Conservation (phyloP, 2,329 filamentous ascomycete species). For the Penicillium sp. region DNA sequence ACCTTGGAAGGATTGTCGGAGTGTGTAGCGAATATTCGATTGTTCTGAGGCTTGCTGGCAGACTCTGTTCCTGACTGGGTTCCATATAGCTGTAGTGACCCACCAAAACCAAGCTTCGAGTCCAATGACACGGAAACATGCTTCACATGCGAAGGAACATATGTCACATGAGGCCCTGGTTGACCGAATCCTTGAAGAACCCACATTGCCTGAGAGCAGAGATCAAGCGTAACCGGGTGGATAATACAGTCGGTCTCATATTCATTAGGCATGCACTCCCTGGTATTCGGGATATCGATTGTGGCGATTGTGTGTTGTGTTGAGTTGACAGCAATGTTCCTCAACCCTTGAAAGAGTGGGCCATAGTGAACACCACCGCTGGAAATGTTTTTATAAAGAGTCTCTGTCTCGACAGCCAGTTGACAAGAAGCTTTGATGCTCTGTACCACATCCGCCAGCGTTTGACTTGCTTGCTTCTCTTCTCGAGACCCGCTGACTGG, state of each 20-base stretch:
- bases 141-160: slow-evolving; percentile 24
- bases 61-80: slow-evolving; percentile 9
- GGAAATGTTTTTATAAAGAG: slow-evolving; percentile 21
- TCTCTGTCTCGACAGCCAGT: slow-evolving; percentile 7
- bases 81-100: slow-evolving; percentile 18
- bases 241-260: slow-evolving; percentile 19
- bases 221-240: slow-evolving; percentile 23
- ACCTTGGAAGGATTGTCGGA: slow-evolving; percentile 12
- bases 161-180: slow-evolving; percentile 13
- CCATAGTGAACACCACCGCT: slow-evolving; percentile 22
- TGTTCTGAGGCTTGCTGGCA: slow-evolving; percentile 13
- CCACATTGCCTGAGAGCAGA: slow-evolving; percentile 25
- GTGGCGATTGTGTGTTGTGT: slow-evolving; percentile 14
- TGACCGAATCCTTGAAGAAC: slow-evolving; percentile 19
- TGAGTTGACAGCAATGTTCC: slow-evolving; percentile 10
- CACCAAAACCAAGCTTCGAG: slow-evolving; percentile 11
- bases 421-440: slow-evolving; percentile 14
- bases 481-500: slow-evolving; percentile 20
- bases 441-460: not conserved
- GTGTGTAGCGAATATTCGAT: slow-evolving; percentile 20
- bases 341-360: slow-evolving; percentile 19
- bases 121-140: slow-evolving; percentile 15
- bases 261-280: slow-evolving; percentile 17
- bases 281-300: slow-evolving; percentile 21
- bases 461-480: not conserved